phyloP scores from a whole-genome alignment of 495 filamentous ascomycete species.

The Penicillium cinerascens region DNA sequence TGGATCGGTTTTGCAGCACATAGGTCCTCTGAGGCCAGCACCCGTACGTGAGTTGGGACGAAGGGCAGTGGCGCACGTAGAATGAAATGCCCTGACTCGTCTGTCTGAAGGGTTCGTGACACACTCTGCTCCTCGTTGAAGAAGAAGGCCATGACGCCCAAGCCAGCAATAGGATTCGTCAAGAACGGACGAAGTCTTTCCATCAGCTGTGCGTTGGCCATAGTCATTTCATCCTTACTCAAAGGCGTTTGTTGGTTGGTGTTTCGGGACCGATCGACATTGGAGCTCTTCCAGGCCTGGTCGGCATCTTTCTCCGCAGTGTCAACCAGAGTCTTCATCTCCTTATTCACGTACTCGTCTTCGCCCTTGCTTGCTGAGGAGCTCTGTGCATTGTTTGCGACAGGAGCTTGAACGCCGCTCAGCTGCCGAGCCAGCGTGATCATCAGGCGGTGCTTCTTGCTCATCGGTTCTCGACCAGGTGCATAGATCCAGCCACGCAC shows the following conservation, averaged over 20 bases:
- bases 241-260: constrained; percentile 52
- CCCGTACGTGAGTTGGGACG: constrained; percentile 80
- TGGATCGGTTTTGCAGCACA: constrained; percentile 72
- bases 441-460: constrained; percentile 77
- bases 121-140: constrained; percentile 77
- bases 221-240: constrained; percentile 66
- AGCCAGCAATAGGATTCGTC: constrained; percentile 67
- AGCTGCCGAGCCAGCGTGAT: constrained; percentile 79
- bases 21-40: constrained; percentile 81
- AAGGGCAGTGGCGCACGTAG: constrained; percentile 78
- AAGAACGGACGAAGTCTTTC: constrained; percentile 84
- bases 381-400: constrained; percentile 26
- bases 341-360: constrained; percentile 60
- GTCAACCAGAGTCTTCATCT: constrained; percentile 70
- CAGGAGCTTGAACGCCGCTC: constrained; percentile 74
- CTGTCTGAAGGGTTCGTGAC: constrained; percentile 73
- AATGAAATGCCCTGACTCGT: constrained; percentile 83
- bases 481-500: constrained; percentile 92
- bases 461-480: constrained; percentile 83
- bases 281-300: constrained; percentile 54
- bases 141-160: constrained; percentile 86
- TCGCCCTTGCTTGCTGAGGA: constrained; percentile 36
- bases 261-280: constrained; percentile 12
- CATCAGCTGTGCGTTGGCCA: constrained; percentile 84
- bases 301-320: constrained; percentile 68